Evolutionary conservation across 148 eudicot genomes (phyloP), one percentile per base, ranked within the genome.

Genomic region (Heliamphora exappendiculata): DNA sequence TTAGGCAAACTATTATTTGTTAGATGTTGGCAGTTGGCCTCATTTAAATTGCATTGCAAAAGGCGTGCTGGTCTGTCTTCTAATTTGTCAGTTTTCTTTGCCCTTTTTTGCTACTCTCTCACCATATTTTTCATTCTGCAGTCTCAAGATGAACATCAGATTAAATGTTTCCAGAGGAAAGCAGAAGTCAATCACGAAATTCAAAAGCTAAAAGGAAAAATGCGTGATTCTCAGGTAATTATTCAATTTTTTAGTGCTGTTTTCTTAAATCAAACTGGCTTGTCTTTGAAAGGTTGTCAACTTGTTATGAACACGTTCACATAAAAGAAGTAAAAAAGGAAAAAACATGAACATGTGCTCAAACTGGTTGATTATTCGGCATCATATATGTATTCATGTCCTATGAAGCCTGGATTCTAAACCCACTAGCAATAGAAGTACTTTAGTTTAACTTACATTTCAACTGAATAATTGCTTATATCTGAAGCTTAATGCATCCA

Each of bases 121-220:
- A 22, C n/a, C 36, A 24, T 57, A 9, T 41, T 13, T 7, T 36
- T 79, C 57, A 22, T 75, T 70, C 44, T 78, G 59, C 87, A 95
- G 99, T 78, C 96, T 12, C 96, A 95, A 85, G 94, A 95, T 86
- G 91, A 86, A 68, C 87, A 91, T 72, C 96, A 95, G 72, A 84
- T 95, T 47, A 88, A 80, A 83, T 82, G 87, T 89, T 95, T 87
- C 84, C 93, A 91, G 83, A 86, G 89, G 85, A 95, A 95, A 86
- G 99, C 99, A 22, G 97, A 95, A 85, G 86, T 89, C 66, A 93
- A 87, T 82, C 92, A 95, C 83, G 99, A 95, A 90, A 93, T 95
- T 81, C 99, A 95, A 86, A 93, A 89, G 83, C 80, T 95, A 60
- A 95, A 93, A 79, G 74, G 90, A 4, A 95, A 91, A 85, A 93